Evolutionary conservation across 352 stramenopile genomes (phyloP).

Genomic region (Phytopythium vexans): DNA sequence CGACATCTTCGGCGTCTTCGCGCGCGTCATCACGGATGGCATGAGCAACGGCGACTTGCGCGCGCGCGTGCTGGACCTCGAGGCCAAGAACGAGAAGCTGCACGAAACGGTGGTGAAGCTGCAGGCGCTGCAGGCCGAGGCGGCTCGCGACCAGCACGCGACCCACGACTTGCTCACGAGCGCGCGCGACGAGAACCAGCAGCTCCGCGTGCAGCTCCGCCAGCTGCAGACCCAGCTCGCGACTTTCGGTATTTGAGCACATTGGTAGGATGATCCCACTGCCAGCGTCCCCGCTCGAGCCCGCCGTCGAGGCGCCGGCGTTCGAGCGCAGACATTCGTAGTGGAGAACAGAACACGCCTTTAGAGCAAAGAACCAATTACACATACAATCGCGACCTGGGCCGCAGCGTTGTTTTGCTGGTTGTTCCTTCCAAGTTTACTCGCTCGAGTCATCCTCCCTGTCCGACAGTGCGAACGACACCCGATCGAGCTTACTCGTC

Average conservation of each 20-base stretch:
- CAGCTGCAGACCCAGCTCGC: conserved; percentile 61
- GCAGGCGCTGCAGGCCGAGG: conserved; percentile 59
- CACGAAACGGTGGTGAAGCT: conserved; percentile 71
- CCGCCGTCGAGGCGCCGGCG: too few relatives aligned
- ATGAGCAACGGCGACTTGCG: conserved; percentile 80
- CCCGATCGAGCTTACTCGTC: conserved; percentile 42
- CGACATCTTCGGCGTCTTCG: conserved; percentile 84
- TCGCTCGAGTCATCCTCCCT: background rate
- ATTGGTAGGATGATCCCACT: too few relatives aligned
- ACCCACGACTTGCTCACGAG: conserved; percentile 42
- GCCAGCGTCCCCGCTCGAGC: too few relatives aligned
- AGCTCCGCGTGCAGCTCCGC: conserved; percentile 57
- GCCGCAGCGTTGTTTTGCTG: too few relatives aligned
- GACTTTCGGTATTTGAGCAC: too few relatives aligned
- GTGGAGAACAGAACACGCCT: too few relatives aligned
- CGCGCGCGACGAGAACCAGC: conserved; percentile 53
- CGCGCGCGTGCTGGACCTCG: conserved; percentile 62
- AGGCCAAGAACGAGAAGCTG: conserved; percentile 71
- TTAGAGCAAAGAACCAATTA: too few relatives aligned
- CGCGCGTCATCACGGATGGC: conserved; percentile 73
- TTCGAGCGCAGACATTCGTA: too few relatives aligned
- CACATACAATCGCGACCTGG: too few relatives aligned
- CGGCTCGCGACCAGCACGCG: conserved; percentile 44
- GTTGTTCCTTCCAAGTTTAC: too few relatives aligned
- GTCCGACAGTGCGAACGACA: background rate